phyloP scores from a whole-genome alignment of 768 basidiomycete genomes.

The Suillus subalutaceus region DNA sequence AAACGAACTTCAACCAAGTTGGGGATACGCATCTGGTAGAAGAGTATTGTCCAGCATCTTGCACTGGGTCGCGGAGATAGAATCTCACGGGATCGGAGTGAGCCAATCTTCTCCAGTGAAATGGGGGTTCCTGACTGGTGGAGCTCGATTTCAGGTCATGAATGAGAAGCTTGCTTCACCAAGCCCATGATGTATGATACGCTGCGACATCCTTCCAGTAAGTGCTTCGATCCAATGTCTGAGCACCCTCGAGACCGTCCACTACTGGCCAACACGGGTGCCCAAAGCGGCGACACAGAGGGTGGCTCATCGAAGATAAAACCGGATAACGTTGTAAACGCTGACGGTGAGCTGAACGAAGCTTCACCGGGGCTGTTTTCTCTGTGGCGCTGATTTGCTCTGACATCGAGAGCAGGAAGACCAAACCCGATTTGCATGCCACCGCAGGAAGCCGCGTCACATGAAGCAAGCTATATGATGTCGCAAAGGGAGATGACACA shows the following conservation, averaged over 20 bases:
- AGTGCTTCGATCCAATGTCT: neutral
- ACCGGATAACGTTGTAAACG: neutral
- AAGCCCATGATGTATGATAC: neutral
- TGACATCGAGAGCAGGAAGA: constrained; percentile 7
- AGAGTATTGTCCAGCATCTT: constrained; percentile 2
- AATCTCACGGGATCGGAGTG: neutral
- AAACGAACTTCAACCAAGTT: constrained; percentile 1
- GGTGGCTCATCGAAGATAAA: neutral
- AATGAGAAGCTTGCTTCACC: neutral
- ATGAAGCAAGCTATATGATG: neutral
- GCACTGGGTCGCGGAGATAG: constrained; percentile 5
- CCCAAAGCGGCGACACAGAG: neutral
- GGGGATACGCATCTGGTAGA: constrained; percentile 1
- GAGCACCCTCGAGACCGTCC: neutral
- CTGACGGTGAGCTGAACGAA: neutral
- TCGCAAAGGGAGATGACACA: neutral
- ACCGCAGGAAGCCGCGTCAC: neutral
- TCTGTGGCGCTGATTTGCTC: neutral
- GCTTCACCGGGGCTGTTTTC: neutral
- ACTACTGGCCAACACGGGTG: neutral
- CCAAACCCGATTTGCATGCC: neutral
- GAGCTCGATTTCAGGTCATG: neutral
- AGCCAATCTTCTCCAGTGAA: neutral
- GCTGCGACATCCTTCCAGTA: neutral
- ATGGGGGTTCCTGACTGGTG: constrained; percentile 6